Percentiles rank a stretch among this genome's conserved stretches.
Evolutionary conservation across 2,329 filamentous ascomycete species (phyloP).

Genomic region (Aspergillus aculeatinus): DNA sequence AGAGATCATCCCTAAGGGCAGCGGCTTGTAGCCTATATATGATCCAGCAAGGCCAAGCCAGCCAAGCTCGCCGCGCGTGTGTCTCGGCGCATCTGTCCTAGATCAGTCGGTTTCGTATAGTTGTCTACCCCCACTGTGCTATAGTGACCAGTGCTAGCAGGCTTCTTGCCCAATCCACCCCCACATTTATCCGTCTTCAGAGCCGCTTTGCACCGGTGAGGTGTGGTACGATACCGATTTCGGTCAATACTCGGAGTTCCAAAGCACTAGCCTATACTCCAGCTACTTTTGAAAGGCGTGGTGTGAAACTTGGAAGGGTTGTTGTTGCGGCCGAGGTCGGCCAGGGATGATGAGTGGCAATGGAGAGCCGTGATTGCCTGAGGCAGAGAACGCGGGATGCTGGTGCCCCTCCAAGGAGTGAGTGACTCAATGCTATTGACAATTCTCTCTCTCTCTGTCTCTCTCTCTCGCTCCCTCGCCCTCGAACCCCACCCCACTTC

Average conservation of each 20-base stretch:
- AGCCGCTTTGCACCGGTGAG: neutral
- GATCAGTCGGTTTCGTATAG: conserved; percentile 2
- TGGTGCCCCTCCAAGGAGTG: no score
- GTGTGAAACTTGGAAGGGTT: neutral
- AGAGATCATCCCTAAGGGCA: neutral
- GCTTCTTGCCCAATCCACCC: neutral
- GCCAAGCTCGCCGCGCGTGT: conserved; percentile 2
- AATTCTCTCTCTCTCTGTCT: no score
- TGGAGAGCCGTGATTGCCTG: neutral
- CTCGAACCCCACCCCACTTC: neutral
- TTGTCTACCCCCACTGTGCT: neutral
- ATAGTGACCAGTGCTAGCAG: neutral
- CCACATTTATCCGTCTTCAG: neutral
- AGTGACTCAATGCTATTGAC: neutral
- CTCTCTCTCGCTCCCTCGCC: no score
- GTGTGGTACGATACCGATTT: neutral
- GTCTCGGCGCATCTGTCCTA: neutral
- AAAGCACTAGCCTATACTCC: neutral
- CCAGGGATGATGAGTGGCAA: neutral
- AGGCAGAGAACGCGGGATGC: neutral
- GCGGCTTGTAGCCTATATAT: neutral
- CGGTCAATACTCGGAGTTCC: neutral
- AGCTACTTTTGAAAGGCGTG: neutral
- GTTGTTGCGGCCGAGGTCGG: neutral
- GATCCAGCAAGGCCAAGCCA: neutral